Evolutionary conservation across 2,329 filamentous ascomycete genomes (phyloP).

Genomic region (Bipolaris zeicola): DNA sequence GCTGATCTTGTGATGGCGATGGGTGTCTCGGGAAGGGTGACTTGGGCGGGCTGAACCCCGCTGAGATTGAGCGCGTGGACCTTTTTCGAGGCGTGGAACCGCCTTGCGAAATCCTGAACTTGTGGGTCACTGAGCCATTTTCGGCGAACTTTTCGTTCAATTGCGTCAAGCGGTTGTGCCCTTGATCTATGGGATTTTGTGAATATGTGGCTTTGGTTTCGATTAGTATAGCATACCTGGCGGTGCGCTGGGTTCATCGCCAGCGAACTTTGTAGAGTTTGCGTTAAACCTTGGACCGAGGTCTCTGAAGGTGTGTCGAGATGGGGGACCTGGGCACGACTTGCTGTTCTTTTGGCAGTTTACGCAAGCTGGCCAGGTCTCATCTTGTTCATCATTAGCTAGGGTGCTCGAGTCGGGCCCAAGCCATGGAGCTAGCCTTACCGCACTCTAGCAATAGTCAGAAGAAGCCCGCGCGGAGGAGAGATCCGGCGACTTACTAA

Average conservation of each 20-base stretch:
- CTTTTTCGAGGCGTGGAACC: conserved; percentile 8
- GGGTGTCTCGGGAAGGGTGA: conserved; percentile 29
- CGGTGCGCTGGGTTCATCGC: conserved; percentile 1
- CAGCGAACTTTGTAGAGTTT: neutral
- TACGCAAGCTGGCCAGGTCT: conserved; percentile 42
- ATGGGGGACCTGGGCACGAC: conserved; percentile 41
- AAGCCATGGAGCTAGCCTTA: conserved; percentile 13
- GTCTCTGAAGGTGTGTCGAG: conserved; percentile 42
- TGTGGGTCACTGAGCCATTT: conserved; percentile 36
- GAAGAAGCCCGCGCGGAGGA: conserved; percentile 2
- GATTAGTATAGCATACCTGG: neutral
- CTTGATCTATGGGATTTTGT: conserved; percentile 16
- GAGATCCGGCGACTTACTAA: conserved; percentile 31
- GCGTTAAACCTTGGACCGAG: conserved; percentile 27
- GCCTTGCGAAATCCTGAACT: conserved; percentile 34
- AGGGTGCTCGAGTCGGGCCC: conserved; percentile 5
- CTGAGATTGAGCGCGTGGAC: conserved; percentile 16
- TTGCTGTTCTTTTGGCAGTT: conserved; percentile 45
- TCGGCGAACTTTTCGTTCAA: conserved; percentile 33
- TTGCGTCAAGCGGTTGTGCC: conserved; percentile 25
- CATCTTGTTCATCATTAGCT: conserved; percentile 34
- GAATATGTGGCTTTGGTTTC: neutral
- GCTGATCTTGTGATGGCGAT: conserved; percentile 34
- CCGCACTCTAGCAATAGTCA: conserved; percentile 28
- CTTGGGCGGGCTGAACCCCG: conserved; percentile 20